A percentile compares a stretch with the other conserved stretches of the same genome.
Conservation (phyloP, 129 eudicot genomes). For the Daucus carota region DNA sequence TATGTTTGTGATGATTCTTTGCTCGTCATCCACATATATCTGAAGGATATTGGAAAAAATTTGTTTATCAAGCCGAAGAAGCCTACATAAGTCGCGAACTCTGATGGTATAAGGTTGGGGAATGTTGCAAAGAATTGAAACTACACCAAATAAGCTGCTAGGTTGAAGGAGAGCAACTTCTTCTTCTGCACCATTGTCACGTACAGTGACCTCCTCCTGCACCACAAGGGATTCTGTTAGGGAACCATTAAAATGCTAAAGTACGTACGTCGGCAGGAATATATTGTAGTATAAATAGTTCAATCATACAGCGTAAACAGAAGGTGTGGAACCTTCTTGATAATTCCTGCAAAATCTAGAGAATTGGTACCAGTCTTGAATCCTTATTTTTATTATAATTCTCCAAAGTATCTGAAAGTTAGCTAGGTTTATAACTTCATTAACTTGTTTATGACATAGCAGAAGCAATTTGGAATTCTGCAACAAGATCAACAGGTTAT, state of each 20-base stretch:
- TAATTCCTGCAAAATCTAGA: neutral
- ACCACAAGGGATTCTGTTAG: slow-evolving; percentile 11
- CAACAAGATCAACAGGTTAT: neutral
- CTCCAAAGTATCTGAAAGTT: neutral
- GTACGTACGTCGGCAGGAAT: neutral
- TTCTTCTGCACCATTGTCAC: slow-evolving; percentile 68
- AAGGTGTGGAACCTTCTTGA: neutral
- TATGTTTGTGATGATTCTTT: slow-evolving; percentile 59
- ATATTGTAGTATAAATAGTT: neutral
- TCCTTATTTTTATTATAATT: neutral
- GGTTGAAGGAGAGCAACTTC: slow-evolving; percentile 52
- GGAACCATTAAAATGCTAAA: neutral
- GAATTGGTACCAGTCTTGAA: neutral
- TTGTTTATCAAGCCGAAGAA: slow-evolving; percentile 82
- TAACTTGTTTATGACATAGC: neutral
- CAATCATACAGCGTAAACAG: neutral
- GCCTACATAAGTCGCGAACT: slow-evolving; percentile 78
- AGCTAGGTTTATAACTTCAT: neutral
- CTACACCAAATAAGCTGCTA: slow-evolving; percentile 66
- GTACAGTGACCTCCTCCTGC: slow-evolving; percentile 74
- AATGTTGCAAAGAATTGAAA: slow-evolving; percentile 77
- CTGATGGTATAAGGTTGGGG: slow-evolving; percentile 92
- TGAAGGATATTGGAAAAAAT: slow-evolving; percentile 78
- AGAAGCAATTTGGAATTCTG: neutral
- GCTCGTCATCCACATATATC: slow-evolving; percentile 83